Evolutionary conservation across 495 filamentous ascomycete species (phyloP), one percentile per base, ranked within the genome.

Genomic region (Penicillium robsamsonii): DNA sequence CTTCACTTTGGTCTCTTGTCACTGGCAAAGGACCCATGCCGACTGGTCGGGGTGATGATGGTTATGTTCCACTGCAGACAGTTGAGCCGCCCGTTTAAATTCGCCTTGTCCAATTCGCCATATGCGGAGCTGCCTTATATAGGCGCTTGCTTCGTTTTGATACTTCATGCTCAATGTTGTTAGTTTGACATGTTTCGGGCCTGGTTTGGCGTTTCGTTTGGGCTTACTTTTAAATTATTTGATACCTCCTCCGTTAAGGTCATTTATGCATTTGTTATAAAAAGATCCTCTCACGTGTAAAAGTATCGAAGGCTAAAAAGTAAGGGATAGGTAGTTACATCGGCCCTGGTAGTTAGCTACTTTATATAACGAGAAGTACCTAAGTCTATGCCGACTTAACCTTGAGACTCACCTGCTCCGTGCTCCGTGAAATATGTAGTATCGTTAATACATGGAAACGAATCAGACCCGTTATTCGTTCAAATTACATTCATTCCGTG

Each of bases 31-130:
- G 50, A 13, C 43, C 56, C 29, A 57, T 55, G 50, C 42, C 61
- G 7, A 53, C 51, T 15, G 45, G 50, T 24, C 53, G 57, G 18
- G 60, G 65, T n/a, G 74, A 77, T 42, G 72, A 74, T 11, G 72
- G 73, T 11, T 79, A 79, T 51, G 72, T 79, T 20, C 76, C 74
- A 24, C 61, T 79, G 2, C 74, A 74, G 60, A 76, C 70, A 9
- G 72, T 79, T 22, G 76, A 79, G 46, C 62, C 72, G 20, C 59
- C 62, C 56, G 71, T 69, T 47, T 74, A 38, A 60, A 27, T 53
- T 35, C 7, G 9, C 20, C 35, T 40, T 18, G 35, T 51, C 24
- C 2, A 18, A 18, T 51, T 13, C 1, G 4, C 24, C 13, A 12
- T 41, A 41, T 18, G 22, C 1, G 35, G 18, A 15, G 29, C 31